Evolutionary conservation across 2,329 filamentous ascomycete species (phyloP), one percentile per base, ranked within the genome.

Genomic region (Huntiella decipiens): DNA sequence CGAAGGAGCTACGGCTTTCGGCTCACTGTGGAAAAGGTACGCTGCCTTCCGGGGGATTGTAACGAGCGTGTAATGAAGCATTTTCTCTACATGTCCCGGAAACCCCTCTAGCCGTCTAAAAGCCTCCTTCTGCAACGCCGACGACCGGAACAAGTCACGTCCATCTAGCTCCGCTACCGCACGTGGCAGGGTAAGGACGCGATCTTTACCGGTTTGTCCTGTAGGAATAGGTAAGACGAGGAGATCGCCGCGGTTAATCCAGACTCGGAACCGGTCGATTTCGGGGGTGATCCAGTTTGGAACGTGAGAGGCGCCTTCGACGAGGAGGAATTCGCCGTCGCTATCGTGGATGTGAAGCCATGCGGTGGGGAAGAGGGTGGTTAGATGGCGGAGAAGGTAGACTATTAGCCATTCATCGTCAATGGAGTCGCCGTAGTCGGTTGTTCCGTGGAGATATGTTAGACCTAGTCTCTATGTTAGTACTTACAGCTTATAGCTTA

Each of bases 401-500:
- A 96, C 87, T 50, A 96, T 79, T 4, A 96, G 72, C 92, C 91
- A 98, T 64, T 98, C 92, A 55, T 98, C 91, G 56, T 94, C 88
- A 3, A 96, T 78, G 0, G 86, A 91, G 61, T 98, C 92, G 6
- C 88, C 87, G 56, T 86, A 96, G 58, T 88, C 82, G 1, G 85
- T 91, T 44, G 69, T 67, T 15, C 88, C 88, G 51, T 75, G 72
- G 4, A 98, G 70, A 52, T 78, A 77, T n/a, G 66, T 57, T 6
- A 74, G 56, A 1, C 68, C 71, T 71, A 36, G 8, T 19, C 6
- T 13, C 17, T 19, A 19, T 4, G 38, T 40, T 45, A 38, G 28
- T 16, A 17, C 17, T 4, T 22, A 5, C 5, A 11, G 10, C 15
- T 19, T 16, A 40, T 17, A 11, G 10, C 15, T 19, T 16, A 40